Evolutionary conservation across 768 basidiomycete species (phyloP), one percentile per base, ranked within the genome.

Genomic region (Hygrophoropsis aurantiaca): DNA sequence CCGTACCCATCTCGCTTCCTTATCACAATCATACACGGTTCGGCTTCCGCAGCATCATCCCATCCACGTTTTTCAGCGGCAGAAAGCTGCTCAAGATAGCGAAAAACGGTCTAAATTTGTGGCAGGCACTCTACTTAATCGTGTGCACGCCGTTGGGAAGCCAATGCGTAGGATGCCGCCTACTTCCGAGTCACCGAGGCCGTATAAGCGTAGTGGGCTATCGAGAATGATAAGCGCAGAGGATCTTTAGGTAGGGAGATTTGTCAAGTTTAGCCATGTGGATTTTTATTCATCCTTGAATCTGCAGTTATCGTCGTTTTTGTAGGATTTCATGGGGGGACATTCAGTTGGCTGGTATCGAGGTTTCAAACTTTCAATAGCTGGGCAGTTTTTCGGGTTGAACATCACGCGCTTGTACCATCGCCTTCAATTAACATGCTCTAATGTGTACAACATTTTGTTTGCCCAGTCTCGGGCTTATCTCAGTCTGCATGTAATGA

Each of bases 41-140:
- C 65, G 50, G 24, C 37, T 67, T 8, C 66, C 65, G 0, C 57
- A 58, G 6, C 15, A 56, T 1, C 50, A 50, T 1, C 50, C 58
- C 21, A 24, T 65, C 2, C 63, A 65, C 7, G 49, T 52, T 7
- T 27, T 65, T 23, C 53, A 67, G 9, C 64, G 65, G 5, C 65
- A 65, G 42, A 37, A 64, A 30, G 51, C 51, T 54, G 65, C 57
- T 40, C 61, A 59, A 60, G 70, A 71, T 46, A 66, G 60, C 50
- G 72, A 73, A 46, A 68, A 71, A 5, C 68, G 73, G 11, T 72
- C 75, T 48, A 73, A 71, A 56, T 71, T 82, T 44, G 80, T 84
- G 1, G 82, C 82, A 2, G 79, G 78, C 16, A 80, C 80, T 38
- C 60, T 84, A 25, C 67, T 84, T 21, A 77, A 75, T 55, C 69